Base-by-base conservation (phyloP, 2,329 filamentous ascomycete genomes). In the Dothidotthia symphoricarpi region DNA sequence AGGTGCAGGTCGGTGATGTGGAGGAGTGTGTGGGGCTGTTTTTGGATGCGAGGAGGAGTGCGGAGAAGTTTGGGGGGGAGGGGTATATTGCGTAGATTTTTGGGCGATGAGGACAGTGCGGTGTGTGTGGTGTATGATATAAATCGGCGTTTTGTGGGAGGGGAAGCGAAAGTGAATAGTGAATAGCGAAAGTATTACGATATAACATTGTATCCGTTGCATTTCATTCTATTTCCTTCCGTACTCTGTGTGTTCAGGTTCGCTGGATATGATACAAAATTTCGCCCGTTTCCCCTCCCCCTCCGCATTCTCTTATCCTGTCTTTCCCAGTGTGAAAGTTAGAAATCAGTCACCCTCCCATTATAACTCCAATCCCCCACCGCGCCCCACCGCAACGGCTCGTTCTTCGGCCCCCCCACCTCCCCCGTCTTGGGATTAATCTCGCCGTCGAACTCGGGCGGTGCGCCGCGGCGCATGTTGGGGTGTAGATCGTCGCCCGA, bases 401-500 rank as follows among this genome's bases (percentile, higher is more conserved):
- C 91, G 62, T 95, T 97, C 81, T 97, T 98, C 5, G 93, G 93
- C 1, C 93, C 93, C 5, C 93, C 93, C 9, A 96, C 81, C 75
- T 98, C 93, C 16, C 93, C 93, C 1, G 93, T 98, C 74, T 84
- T 85, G 3, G 93, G 93, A 67, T 98, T 97, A 38, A 75, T 77
- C 36, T 97, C 90, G 41, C 93, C 93, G 53, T 91, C 83, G 57
- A 98, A 98, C 71, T 97, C 91, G 2, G 93, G 90, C 57, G 83
- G 79, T 28, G 89, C 85, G 24, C 91, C 91, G 48, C 82, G 74
- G 49, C 84, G 75, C 40, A 91, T 71, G 63, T 88, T 82, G 0
- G 82, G 83, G 61, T 87, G 83, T 14, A 86, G 64, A 44, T 83
- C 78, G 40, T 83, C 80, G 43, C 81, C 82, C 33, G 37, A 13